Percentiles rank a stretch among this genome's conserved stretches.
Evolutionary conservation across 2,329 filamentous ascomycete species (phyloP).

Genomic region (Diplocarpon mali): DNA sequence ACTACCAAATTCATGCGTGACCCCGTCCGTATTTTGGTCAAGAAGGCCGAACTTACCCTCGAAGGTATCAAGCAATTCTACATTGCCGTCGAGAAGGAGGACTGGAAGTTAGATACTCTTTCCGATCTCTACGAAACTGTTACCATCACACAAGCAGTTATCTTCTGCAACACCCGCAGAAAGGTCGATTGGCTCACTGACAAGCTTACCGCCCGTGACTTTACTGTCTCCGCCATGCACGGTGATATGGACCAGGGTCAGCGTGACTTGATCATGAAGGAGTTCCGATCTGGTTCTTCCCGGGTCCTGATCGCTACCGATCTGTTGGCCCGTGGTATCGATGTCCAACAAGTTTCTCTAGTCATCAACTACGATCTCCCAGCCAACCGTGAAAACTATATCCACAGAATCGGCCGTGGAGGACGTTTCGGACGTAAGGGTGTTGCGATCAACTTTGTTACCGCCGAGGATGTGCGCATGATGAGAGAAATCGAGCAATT

Average conservation of each 20-base stretch:
- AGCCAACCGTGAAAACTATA: slow-evolving; percentile 99
- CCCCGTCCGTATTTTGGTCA: slow-evolving; percentile 96
- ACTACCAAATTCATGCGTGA: slow-evolving; percentile 99
- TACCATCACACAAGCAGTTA: slow-evolving; percentile 98
- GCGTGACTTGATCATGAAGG: slow-evolving; percentile 99
- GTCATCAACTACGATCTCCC: slow-evolving; percentile 99
- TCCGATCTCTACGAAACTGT: slow-evolving; percentile 98
- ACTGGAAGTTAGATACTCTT: slow-evolving; percentile 99
- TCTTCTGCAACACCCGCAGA: slow-evolving; percentile 99
- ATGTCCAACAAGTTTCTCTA: slow-evolving; percentile 97
- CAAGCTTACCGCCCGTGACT: slow-evolving; percentile 96
- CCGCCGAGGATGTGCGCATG: slow-evolving; percentile 97
- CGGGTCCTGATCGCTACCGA: slow-evolving; percentile 98
- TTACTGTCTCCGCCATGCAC: slow-evolving; percentile 99
- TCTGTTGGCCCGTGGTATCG: slow-evolving; percentile 96
- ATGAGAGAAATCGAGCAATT: slow-evolving; percentile 99
- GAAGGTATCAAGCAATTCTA: slow-evolving; percentile 99
- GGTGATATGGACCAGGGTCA: slow-evolving; percentile 98
- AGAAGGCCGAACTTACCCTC: slow-evolving; percentile 98
- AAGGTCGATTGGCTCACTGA: slow-evolving; percentile 99
- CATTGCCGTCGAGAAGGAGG: slow-evolving; percentile 99
- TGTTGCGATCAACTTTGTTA: slow-evolving; percentile 99
- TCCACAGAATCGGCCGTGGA: slow-evolving; percentile 98
- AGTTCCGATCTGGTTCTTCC: slow-evolving; percentile 97
- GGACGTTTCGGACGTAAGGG: slow-evolving; percentile 99